Evolutionary conservation across 768 basidiomycete species (phyloP).

Genomic region (Clavaria fumosa): DNA sequence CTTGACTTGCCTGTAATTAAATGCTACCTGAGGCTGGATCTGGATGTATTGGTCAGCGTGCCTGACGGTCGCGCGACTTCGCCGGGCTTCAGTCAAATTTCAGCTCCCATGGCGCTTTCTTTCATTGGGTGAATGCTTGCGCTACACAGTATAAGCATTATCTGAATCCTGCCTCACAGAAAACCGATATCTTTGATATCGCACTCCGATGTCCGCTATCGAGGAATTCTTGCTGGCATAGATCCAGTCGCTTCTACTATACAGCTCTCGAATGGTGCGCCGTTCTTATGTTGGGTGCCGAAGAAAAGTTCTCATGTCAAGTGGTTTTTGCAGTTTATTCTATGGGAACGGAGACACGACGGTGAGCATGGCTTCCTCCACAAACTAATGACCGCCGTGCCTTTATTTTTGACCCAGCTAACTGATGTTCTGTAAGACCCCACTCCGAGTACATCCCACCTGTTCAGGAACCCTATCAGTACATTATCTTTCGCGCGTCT

Average conservation of each 20-base stretch:
- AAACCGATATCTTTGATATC: slow-evolving; percentile 85
- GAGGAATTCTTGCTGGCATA: slow-evolving; percentile 76
- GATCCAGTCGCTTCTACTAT: slow-evolving; percentile 78
- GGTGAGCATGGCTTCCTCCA: slow-evolving; percentile 39
- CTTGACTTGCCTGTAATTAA: too few species aligned
- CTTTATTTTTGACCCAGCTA: too few species aligned
- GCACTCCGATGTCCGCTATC: slow-evolving; percentile 81
- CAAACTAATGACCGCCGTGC: too few species aligned
- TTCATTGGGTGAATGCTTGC: slow-evolving; percentile 44
- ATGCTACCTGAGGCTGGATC: too few species aligned
- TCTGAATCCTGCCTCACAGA: slow-evolving; percentile 22
- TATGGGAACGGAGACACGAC: slow-evolving; percentile 77
- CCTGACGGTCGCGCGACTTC: too few species aligned
- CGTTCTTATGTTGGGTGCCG: not conserved
- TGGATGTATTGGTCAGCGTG: too few species aligned
- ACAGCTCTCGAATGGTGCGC: slow-evolving; percentile 69
- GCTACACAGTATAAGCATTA: not conserved
- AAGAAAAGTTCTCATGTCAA: too few species aligned
- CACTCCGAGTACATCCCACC: slow-evolving; percentile 71
- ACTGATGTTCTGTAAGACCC: slow-evolving; percentile 28
- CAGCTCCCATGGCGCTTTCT: slow-evolving; percentile 56
- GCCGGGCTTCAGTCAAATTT: too few species aligned
- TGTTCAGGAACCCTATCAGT: slow-evolving; percentile 69
- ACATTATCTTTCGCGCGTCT: slow-evolving; percentile 83
- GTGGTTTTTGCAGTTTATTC: slow-evolving; percentile 45